Evolutionary conservation across 257 asterid species (phyloP).

Genomic region (Salvia splendens): DNA sequence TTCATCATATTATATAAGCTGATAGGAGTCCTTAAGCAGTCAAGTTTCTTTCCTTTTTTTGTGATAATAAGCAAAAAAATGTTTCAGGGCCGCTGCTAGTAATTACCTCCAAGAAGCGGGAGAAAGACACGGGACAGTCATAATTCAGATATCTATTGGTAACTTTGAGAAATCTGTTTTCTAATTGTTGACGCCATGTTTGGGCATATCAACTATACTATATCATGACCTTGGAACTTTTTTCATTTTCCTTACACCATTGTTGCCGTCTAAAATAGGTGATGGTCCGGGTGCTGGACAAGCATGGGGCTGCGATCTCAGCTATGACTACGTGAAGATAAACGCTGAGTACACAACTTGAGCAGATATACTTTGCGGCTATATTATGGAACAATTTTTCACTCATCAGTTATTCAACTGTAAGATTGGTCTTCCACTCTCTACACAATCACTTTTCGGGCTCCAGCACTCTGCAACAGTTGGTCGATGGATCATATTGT

Average conservation of each 20-base stretch:
- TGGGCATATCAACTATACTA: not conserved
- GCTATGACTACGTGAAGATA: slow-evolving; percentile 90
- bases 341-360: slow-evolving; percentile 80
- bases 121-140: slow-evolving; percentile 76
- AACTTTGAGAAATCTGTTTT: slow-evolving; percentile 28
- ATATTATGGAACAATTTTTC: not conserved
- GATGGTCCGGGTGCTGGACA: slow-evolving; percentile 61
- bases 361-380: not conserved
- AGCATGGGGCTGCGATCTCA: slow-evolving; percentile 54
- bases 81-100: slow-evolving; percentile 76
- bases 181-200: not conserved
- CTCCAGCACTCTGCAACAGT: no score
- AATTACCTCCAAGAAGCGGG: slow-evolving; percentile 59
- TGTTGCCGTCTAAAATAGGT: slow-evolving; percentile 41
- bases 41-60: not conserved
- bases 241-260: not conserved
- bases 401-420: not conserved
- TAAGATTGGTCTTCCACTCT: no score
- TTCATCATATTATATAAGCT: not conserved
- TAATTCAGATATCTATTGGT: slow-evolving; percentile 74
- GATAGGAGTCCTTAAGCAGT: not conserved
- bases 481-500: no score
- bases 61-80: not conserved
- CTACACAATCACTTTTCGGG: no score
- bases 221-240: not conserved